Evolutionary conservation across 2,329 filamentous ascomycete genomes (phyloP).

Genomic region (Phyllosticta citriasiana): DNA sequence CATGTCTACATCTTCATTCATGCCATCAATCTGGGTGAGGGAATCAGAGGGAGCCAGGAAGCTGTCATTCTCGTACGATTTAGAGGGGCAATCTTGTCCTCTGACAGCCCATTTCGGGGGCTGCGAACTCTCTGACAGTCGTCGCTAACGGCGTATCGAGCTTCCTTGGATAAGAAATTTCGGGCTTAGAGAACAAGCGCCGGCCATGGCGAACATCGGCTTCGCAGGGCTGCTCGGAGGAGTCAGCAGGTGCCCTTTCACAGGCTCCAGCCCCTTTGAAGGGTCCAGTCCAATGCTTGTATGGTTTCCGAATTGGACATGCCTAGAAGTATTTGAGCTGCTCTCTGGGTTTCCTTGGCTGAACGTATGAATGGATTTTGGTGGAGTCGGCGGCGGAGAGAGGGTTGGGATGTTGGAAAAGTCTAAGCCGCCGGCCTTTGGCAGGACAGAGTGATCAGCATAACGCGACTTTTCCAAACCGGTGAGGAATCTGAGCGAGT

Average conservation of each 20-base stretch:
- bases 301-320: neutral
- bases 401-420: neutral
- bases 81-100: neutral
- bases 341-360: neutral
- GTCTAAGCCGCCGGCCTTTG: neutral
- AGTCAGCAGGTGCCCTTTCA: neutral
- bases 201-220: neutral
- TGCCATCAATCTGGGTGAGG: constrained; percentile 3
- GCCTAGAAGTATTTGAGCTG: neutral
- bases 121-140: neutral
- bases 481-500: neutral
- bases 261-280: neutral
- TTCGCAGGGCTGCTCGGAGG: neutral
- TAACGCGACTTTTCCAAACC: neutral
- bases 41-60: neutral
- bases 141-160: neutral
- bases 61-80: neutral
- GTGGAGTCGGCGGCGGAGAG: neutral
- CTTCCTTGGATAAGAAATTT: neutral
- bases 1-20: neutral
- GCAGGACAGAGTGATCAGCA: neutral
- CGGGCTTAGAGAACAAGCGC: neutral
- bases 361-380: neutral
- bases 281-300: neutral
- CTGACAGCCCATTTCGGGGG: neutral